phyloP scores from a whole-genome alignment of 1,139 yeast species.

The Hemisphaericaspora subhashii region DNA sequence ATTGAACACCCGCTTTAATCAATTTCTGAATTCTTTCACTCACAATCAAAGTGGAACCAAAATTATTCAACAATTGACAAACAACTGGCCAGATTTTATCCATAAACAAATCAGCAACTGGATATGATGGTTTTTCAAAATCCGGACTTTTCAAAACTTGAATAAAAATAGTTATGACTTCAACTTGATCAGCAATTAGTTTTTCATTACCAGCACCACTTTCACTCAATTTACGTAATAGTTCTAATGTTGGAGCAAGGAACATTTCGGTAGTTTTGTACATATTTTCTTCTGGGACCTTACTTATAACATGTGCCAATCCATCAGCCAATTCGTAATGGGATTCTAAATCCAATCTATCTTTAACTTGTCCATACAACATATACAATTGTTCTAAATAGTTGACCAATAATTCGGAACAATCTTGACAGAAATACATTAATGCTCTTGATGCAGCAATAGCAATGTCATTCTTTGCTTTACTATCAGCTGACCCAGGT shows the following conservation, averaged over 20 bases:
- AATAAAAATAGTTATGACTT: conserved; percentile 70
- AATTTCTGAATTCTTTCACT: conserved; percentile 77
- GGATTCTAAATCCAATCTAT: conserved; percentile 63
- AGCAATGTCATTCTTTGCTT: conserved; percentile 51
- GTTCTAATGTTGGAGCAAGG: conserved; percentile 63
- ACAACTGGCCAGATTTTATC: conserved; percentile 61
- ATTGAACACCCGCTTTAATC: conserved; percentile 63
- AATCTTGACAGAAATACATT: conserved; percentile 93
- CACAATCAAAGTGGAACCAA: conserved; percentile 56
- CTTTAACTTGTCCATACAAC: conserved; percentile 66
- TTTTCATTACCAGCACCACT: conserved; percentile 21
- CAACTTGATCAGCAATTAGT: conserved; percentile 72
- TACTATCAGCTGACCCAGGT: conserved; percentile 12
- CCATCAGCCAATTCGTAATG: conserved; percentile 86
- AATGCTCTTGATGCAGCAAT: conserved; percentile 92
- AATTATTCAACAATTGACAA: conserved; percentile 47
- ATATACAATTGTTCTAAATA: conserved; percentile 76
- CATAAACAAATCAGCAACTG: conserved; percentile 58
- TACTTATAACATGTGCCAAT: conserved; percentile 75
- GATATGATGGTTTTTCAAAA: conserved; percentile 40
- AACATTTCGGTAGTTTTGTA: conserved; percentile 51
- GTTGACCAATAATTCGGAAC: conserved; percentile 64
- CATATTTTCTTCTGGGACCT: conserved; percentile 41
- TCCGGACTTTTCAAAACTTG: conserved; percentile 51
- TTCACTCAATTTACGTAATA: conserved; percentile 32